These are phyloP conservation scores for Lachancea lanzarotensis DNA, from an alignment of 805 yeast genomes.

Conservation along the genomic window DNA sequence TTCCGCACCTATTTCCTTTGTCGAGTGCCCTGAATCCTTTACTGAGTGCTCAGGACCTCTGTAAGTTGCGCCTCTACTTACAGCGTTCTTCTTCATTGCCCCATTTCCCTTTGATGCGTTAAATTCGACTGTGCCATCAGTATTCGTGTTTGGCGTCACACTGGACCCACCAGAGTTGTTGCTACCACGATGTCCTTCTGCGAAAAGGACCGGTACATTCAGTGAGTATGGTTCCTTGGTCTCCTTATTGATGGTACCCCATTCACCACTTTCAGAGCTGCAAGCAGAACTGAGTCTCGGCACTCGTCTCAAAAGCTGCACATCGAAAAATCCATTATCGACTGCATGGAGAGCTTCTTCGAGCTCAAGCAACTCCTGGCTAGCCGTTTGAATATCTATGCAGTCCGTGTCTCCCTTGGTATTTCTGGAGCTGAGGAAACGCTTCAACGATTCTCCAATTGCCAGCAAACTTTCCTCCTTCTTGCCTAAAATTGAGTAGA, in stretches of 20 bases:
- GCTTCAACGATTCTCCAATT: slow-evolving; percentile 23
- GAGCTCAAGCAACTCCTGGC: slow-evolving; percentile 40
- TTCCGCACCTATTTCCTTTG: not conserved
- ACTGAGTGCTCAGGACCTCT: not conserved
- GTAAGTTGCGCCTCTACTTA: slow-evolving; percentile 20
- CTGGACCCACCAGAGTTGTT: slow-evolving; percentile 17
- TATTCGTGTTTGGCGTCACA: not conserved
- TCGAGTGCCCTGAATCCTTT: not conserved
- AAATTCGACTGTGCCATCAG: not conserved
- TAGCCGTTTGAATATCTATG: slow-evolving; percentile 25
- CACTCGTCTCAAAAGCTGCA: slow-evolving; percentile 43
- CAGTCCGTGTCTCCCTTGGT: slow-evolving; percentile 17
- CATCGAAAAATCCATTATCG: slow-evolving; percentile 61
- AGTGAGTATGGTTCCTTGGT: slow-evolving; percentile 1
- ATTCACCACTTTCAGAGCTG: slow-evolving; percentile 20
- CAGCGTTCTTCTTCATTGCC: slow-evolving; percentile 6
- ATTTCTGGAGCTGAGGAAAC: slow-evolving; percentile 22
- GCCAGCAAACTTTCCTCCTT: slow-evolving; percentile 46
- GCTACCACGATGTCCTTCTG: slow-evolving; percentile 25
- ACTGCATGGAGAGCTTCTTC: slow-evolving; percentile 51
- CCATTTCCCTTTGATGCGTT: slow-evolving; percentile 1
- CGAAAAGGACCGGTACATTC: slow-evolving; percentile 18
- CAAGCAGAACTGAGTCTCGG: not conserved
- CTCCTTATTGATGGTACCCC: slow-evolving; percentile 5
- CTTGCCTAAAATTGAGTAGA: slow-evolving; percentile 63